Evolutionary conservation across 1,284 basidiomycete genomes (phyloP).

Genomic region (Sphaerobolus stellatus): DNA sequence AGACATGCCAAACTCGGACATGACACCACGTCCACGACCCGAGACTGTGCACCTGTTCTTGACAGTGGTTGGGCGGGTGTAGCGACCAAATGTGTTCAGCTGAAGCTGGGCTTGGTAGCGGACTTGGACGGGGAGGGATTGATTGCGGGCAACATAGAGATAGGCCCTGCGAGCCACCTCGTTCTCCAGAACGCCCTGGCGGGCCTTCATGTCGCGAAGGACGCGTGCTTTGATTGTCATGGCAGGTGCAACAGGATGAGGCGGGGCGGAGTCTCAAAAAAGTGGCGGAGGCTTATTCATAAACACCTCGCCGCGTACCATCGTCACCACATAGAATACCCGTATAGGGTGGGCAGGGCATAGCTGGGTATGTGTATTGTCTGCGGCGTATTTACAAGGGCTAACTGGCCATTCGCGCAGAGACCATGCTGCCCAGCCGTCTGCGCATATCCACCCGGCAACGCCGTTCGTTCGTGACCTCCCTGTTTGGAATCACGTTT

Average conservation of each 20-base stretch:
- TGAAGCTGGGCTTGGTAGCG: constrained; percentile 96
- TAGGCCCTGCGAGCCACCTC: constrained; percentile 85
- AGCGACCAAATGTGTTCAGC: constrained; percentile 82
- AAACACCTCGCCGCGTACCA: background rate
- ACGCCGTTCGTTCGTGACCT: constrained; percentile 70
- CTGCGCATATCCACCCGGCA: constrained; percentile 59
- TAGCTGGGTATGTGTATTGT: background rate
- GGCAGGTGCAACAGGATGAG: background rate
- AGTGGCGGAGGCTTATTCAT: background rate
- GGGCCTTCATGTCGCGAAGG: constrained; percentile 75
- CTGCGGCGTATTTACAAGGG: background rate
- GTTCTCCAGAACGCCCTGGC: constrained; percentile 64
- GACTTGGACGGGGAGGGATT: constrained; percentile 77
- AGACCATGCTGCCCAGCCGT: constrained; percentile 38
- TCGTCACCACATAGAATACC: background rate
- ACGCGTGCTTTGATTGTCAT: constrained; percentile 56
- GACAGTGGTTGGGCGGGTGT: constrained; percentile 80
- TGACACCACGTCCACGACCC: constrained; percentile 82
- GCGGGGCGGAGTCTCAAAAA: constrained; percentile 7
- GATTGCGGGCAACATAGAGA: constrained; percentile 88
- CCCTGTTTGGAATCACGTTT: constrained; percentile 77
- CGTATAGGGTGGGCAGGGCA: background rate
- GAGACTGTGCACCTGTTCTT: constrained; percentile 87
- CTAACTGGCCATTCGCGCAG: too few relatives aligned
- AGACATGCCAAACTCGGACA: constrained; percentile 86